These are phyloP conservation scores for Insectozyma bohioensis DNA, from an alignment of 1,139 yeast genomes.

Conservation along the genomic window DNA sequence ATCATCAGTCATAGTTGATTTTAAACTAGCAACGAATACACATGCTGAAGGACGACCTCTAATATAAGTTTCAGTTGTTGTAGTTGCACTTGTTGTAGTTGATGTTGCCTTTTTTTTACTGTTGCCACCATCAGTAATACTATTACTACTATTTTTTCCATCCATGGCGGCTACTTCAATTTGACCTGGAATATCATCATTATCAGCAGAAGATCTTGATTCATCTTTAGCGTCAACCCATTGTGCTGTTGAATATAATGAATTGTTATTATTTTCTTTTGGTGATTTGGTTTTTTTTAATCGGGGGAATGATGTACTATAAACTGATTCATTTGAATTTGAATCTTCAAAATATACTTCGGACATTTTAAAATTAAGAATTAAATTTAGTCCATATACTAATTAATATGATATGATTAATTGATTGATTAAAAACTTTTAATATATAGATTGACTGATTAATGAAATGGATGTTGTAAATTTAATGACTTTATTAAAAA, in stretches of 20 bases:
- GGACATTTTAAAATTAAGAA: too few relatives aligned
- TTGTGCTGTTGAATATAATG: slow-evolving; percentile 12
- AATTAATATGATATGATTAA: not conserved
- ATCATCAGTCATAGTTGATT: slow-evolving; percentile 65
- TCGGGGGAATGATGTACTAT: slow-evolving; percentile 8
- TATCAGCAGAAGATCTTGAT: slow-evolving; percentile 8
- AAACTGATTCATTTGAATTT: slow-evolving; percentile 10
- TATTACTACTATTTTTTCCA: not conserved
- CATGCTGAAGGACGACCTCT: slow-evolving; percentile 73
- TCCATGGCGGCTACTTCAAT: slow-evolving; percentile 2
- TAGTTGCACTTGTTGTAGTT: not conserved
- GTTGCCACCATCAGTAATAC: slow-evolving; percentile 3
- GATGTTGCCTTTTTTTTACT: not conserved
- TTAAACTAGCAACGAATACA: slow-evolving; percentile 82
- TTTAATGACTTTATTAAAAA: not conserved
- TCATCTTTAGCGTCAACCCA: slow-evolving; percentile 10
- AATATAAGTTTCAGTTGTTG: slow-evolving; percentile 6
- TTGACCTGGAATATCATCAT: slow-evolving; percentile 1
- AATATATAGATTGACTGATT: not conserved
- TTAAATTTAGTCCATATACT: not conserved
- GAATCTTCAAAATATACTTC: slow-evolving; percentile 7
- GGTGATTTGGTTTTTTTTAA: slow-evolving; percentile 9
- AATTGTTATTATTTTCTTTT: slow-evolving; percentile 11
- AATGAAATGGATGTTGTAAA: not conserved
- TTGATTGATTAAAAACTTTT: not conserved